A percentile compares a stretch with the other conserved stretches of the same genome.
Evolutionary conservation across 2,329 filamentous ascomycete genomes (phyloP).

Genomic region (Gaeumannomyces tritici): DNA sequence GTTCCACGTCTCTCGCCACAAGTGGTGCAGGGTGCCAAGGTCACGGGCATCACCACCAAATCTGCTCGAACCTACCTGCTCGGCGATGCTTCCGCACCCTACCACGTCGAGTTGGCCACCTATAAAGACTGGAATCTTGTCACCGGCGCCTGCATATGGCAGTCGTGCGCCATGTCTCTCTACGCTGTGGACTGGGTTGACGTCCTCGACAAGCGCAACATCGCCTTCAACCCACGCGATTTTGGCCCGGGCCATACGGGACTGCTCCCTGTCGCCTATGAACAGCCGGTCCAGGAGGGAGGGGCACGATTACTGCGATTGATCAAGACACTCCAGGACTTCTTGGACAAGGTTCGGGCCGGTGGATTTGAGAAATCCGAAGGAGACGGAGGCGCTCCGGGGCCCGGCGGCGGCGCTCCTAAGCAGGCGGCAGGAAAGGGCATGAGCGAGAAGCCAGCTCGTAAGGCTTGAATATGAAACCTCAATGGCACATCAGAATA

Average conservation of each 20-base stretch:
- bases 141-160: background rate
- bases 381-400: background rate
- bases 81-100: conserved; percentile 11
- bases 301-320: background rate
- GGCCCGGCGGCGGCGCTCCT: background rate
- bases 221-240: conserved; percentile 8
- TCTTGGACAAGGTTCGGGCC: background rate
- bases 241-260: conserved; percentile 5
- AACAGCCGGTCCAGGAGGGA: background rate
- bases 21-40: conserved; percentile 20
- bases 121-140: conserved; percentile 20
- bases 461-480: background rate
- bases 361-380: background rate
- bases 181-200: conserved; percentile 21
- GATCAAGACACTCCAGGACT: background rate
- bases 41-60: background rate
- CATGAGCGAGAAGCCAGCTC: background rate
- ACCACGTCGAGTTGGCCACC: conserved; percentile 23
- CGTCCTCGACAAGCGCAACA: conserved; percentile 5
- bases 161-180: conserved; percentile 14
- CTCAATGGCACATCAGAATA: background rate
- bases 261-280: conserved; percentile 6
- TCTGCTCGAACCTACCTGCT: background rate
- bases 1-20: conserved; percentile 15
- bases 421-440: background rate